These are phyloP conservation scores for Colletotrichum sp. DNA, from an alignment of 2,329 filamentous ascomycete genomes.

Conservation along the genomic window DNA sequence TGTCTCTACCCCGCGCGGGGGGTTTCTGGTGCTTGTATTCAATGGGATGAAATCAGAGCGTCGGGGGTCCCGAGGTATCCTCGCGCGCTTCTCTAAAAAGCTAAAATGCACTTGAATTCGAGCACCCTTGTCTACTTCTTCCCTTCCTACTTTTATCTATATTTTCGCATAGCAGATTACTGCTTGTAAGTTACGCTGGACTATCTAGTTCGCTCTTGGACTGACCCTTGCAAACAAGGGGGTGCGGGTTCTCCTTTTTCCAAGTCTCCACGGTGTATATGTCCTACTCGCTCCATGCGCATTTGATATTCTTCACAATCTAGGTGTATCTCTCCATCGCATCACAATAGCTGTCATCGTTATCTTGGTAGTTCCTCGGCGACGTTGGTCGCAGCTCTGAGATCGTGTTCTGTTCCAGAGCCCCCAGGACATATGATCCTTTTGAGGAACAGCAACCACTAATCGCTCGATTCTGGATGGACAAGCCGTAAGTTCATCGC, in stretches of 20 bases:
- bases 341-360: not conserved
- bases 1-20: too few species aligned
- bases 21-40: not conserved
- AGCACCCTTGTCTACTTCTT: not conserved
- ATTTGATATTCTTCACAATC: not conserved
- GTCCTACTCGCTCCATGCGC: not conserved
- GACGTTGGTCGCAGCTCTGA: not conserved
- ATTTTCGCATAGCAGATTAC: not conserved
- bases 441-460: not conserved
- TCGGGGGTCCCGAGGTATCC: not conserved
- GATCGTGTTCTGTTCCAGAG: not conserved
- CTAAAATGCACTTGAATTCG: not conserved
- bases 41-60: not conserved
- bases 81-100: not conserved
- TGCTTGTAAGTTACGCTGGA: not conserved
- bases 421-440: not conserved
- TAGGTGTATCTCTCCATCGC: not conserved
- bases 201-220: fast-evolving
- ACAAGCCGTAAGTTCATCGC: not conserved
- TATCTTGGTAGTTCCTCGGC: not conserved
- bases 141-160: not conserved
- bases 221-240: not conserved
- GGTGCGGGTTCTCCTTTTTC: not conserved
- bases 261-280: not conserved
- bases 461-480: not conserved